Evolutionary conservation across 306 rosid genomes (phyloP).

Genomic region (Trifolium subterraneum): DNA sequence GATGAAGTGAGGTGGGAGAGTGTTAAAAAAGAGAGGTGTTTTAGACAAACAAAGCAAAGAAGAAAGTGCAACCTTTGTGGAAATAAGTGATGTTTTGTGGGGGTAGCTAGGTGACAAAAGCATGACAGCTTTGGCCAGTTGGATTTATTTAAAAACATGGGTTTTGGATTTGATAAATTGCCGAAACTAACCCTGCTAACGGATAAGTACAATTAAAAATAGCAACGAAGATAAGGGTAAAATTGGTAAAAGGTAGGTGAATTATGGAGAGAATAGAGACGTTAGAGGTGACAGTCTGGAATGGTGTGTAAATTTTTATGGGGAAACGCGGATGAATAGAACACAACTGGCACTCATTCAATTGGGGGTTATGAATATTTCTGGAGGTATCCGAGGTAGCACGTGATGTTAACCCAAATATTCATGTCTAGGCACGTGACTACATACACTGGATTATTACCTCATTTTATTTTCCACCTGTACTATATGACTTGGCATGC

Average conservation of each 20-base stretch:
- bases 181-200: slow-evolving; percentile 3
- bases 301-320: slow-evolving; percentile 42
- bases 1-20: background rate
- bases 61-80: slow-evolving; percentile 41
- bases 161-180: background rate
- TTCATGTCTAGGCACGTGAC: slow-evolving; percentile 54
- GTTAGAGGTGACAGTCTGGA: slow-evolving; percentile 74
- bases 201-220: background rate
- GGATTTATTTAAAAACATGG: slow-evolving; percentile 5
- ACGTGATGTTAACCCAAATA: slow-evolving; percentile 47
- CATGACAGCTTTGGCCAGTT: slow-evolving; percentile 67
- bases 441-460: background rate
- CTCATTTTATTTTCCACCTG: slow-evolving; percentile 40
- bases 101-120: slow-evolving; percentile 58
- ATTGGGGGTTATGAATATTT: slow-evolving; percentile 29
- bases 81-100: slow-evolving; percentile 46
- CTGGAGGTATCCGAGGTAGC: slow-evolving; percentile 67
- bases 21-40: slow-evolving; percentile 2
- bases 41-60: background rate
- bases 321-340: slow-evolving; percentile 56
- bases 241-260: slow-evolving; percentile 8
- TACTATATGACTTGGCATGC: slow-evolving; percentile 3
- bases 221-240: slow-evolving; percentile 6
- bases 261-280: slow-evolving; percentile 44
- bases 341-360: slow-evolving; percentile 68